Conservation (phyloP, 2,329 filamentous ascomycete genomes). For the Colletotrichum nymphaeae region DNA sequence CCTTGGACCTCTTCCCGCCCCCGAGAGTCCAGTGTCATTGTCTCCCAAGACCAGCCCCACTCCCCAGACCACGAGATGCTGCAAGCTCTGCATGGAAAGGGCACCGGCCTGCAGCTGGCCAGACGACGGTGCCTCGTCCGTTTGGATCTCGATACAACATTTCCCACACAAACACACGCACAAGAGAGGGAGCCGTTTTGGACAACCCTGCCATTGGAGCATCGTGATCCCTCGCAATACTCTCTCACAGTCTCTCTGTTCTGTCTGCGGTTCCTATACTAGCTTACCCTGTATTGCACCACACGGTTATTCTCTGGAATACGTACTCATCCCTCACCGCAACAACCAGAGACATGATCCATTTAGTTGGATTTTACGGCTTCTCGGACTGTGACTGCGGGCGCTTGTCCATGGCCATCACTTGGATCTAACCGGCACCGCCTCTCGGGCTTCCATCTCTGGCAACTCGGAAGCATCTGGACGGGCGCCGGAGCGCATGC, state of each 20-base stretch:
- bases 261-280: background rate
- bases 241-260: background rate
- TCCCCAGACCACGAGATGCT: slow-evolving; percentile 30
- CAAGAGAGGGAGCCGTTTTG: slow-evolving; percentile 14
- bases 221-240: slow-evolving; percentile 9
- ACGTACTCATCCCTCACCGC: slow-evolving; percentile 27
- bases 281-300: background rate
- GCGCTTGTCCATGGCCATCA: slow-evolving; percentile 8
- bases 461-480: slow-evolving; percentile 11
- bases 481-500: slow-evolving; percentile 25
- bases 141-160: slow-evolving; percentile 34
- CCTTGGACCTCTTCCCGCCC: background rate
- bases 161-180: slow-evolving; percentile 22
- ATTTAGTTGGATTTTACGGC: slow-evolving; percentile 31
- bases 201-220: slow-evolving; percentile 26
- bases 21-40: background rate
- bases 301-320: background rate
- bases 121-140: slow-evolving; percentile 27
- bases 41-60: slow-evolving; percentile 22
- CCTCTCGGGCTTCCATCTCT: slow-evolving; percentile 27
- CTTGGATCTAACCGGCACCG: slow-evolving; percentile 1
- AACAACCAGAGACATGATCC: slow-evolving; percentile 25
- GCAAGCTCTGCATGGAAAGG: slow-evolving; percentile 30
- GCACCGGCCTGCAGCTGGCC: slow-evolving; percentile 27
- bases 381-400: slow-evolving; percentile 20